Evolutionary conservation across 768 basidiomycete species (phyloP), one percentile per base, ranked within the genome.

Genomic region (Lactarius pseudohatsudake): DNA sequence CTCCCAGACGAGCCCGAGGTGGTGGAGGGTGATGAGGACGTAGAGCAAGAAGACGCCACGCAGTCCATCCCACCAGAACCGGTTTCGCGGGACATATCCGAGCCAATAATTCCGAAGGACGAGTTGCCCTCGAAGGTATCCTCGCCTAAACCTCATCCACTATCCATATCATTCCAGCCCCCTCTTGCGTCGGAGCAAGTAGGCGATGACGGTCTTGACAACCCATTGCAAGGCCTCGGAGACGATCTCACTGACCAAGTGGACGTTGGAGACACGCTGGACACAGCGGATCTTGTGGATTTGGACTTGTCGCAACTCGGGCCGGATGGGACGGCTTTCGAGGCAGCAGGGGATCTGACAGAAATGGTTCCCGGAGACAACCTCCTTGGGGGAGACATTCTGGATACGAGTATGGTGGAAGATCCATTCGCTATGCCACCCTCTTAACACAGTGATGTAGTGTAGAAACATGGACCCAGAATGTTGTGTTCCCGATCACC

Each of bases 1-100:
- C 79, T 94, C 53, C 92, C 90, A 5, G 84, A 85, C 64, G 91
- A 92, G 70, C 84, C 87, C 30, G 91, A 93, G 74, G 84, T 85
- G 9, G 86, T 85, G 0, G 92, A 92, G 40, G 84, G 80, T n/a
- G 84, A 89, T 59, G 90, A 91, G 57, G 91, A 92, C 63, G 81
- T 87, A 75, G 89, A 90, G 63, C 83, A 85, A 67, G 91, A 91
- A 62, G 90, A 89, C 67, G 72, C 74, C 10, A 63, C 75, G 6
- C 74, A 75, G 22, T 81, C 82, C 18, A 77, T 78, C 26, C 81
- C 77, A 22, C 77, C 77, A 1, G 81, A 79, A n/a, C 63, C 74
- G 8, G 76, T 70, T 30, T 76, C 78, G 16, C 77, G 77, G 30
- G 81, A 78, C 22, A 73, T 71, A 30, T 77, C 80, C 8, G 81